Conservation (phyloP, 805 yeast species). For the Kluyveromyces starmeri region DNA sequence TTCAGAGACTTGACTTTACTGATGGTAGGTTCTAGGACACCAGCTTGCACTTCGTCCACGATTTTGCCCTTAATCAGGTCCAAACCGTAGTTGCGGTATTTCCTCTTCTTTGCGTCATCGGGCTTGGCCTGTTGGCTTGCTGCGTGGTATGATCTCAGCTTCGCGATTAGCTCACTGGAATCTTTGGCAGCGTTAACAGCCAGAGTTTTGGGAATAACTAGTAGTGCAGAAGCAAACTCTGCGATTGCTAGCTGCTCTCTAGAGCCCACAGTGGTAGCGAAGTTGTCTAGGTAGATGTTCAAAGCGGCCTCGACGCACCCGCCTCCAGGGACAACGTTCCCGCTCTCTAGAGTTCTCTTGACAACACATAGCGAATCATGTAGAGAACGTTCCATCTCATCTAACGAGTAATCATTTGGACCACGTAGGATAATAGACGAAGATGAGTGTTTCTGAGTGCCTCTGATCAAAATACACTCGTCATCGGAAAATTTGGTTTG, state of each 20-base stretch:
- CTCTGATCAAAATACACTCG: slow-evolving; percentile 88
- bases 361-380: slow-evolving; percentile 93
- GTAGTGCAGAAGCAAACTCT: slow-evolving; percentile 85
- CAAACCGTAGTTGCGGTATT: slow-evolving; percentile 85
- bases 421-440: slow-evolving; percentile 91
- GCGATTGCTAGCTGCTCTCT: slow-evolving; percentile 97
- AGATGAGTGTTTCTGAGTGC: slow-evolving; percentile 85
- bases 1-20: slow-evolving; percentile 88
- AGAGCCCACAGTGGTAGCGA: slow-evolving; percentile 96
- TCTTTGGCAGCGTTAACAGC: slow-evolving; percentile 98
- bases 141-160: slow-evolving; percentile 91
- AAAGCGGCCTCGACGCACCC: slow-evolving; percentile 98
- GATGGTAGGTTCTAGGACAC: slow-evolving; percentile 93
- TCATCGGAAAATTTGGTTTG: slow-evolving; percentile 92
- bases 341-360: slow-evolving; percentile 91
- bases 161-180: slow-evolving; percentile 88
- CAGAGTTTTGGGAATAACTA: slow-evolving; percentile 90
- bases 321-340: slow-evolving; percentile 95
- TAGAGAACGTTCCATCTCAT: slow-evolving; percentile 96
- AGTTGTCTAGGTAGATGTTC: slow-evolving; percentile 88
- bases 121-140: slow-evolving; percentile 82
- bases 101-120: slow-evolving; percentile 75
- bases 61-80: slow-evolving; percentile 88
- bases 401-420: slow-evolving; percentile 87
- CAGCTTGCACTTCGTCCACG: slow-evolving; percentile 72